phyloP scores from a whole-genome alignment of 306 rosid species.

The Macrotyloma uniflorum region DNA sequence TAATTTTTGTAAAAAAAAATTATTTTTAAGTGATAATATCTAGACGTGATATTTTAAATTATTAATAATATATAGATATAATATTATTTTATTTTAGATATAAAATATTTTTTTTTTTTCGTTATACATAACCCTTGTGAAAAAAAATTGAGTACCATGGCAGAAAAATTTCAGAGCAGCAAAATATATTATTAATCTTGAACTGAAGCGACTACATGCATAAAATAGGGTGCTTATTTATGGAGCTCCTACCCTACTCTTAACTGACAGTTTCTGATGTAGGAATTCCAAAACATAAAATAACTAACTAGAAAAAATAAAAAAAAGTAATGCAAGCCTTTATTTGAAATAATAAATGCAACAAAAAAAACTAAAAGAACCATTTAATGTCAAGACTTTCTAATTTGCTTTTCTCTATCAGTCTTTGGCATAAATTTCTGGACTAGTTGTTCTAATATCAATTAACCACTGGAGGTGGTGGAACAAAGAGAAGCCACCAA shows the following conservation, averaged over 20 bases:
- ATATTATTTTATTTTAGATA: too few relatives aligned
- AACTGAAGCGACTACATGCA: constrained; percentile 15
- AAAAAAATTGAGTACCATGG: not conserved
- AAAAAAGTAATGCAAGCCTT: not conserved
- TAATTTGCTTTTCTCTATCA: constrained; percentile 24
- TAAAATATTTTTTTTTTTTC: too few relatives aligned
- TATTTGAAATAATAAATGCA: constrained; percentile 26
- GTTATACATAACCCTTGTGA: too few relatives aligned
- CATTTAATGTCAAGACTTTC: constrained; percentile 28
- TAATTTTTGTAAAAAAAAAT: too few relatives aligned
- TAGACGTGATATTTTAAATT: too few relatives aligned
- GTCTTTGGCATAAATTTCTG: constrained; percentile 10
- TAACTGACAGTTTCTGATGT: constrained; percentile 15
- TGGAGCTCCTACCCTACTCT: constrained; percentile 25
- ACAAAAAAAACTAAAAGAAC: constrained; percentile 10
- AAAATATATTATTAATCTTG: constrained; percentile 8
- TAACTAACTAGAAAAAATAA: not conserved
- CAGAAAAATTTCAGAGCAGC: not conserved
- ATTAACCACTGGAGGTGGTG: constrained; percentile 12
- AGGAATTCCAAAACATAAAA: constrained; percentile 28
- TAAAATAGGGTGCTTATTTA: constrained; percentile 39
- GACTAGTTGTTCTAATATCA: constrained; percentile 11
- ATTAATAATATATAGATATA: too few relatives aligned
- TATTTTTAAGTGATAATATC: too few relatives aligned
- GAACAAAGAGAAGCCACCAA: constrained; percentile 32